Conservation (phyloP, 176 grass and related monocot species). For the Carex pumila region DNA sequence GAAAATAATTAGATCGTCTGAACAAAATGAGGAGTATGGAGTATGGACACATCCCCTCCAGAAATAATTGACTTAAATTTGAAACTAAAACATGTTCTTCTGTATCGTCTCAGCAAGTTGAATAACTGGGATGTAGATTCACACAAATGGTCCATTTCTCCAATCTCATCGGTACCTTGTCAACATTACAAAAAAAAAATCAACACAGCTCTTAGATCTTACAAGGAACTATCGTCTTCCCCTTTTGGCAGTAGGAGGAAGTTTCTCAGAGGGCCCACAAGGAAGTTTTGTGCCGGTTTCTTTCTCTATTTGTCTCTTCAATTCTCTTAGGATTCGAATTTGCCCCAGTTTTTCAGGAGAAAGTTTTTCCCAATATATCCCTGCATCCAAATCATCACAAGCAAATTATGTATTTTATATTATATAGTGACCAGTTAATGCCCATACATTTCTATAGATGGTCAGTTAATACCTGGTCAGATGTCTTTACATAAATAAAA, state of each 20-base stretch:
- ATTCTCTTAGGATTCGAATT: slow-evolving; percentile 67
- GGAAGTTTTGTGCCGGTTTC: slow-evolving; percentile 62
- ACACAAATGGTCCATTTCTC: not conserved
- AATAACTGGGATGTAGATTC: not conserved
- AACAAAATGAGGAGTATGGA: not conserved
- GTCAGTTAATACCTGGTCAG: not conserved
- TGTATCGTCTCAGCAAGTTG: not conserved
- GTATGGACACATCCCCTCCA: not conserved
- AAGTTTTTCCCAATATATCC: slow-evolving; percentile 94
- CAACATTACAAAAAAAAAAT: not conserved
- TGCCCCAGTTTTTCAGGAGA: slow-evolving; percentile 84
- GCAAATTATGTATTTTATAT: not conserved
- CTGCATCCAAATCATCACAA: slow-evolving; percentile 25
- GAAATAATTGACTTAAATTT: not conserved
- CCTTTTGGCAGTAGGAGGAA: slow-evolving; percentile 75
- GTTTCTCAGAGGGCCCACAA: slow-evolving; percentile 67
- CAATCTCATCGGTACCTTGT: not conserved
- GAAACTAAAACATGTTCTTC: not conserved
- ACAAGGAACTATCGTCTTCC: slow-evolving; percentile 5
- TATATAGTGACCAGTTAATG: not conserved
- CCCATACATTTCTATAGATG: not conserved
- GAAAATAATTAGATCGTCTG: not conserved
- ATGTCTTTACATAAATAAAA: not conserved
- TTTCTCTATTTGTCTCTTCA: slow-evolving; percentile 72
- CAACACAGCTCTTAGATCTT: not conserved